Percentiles rank a stretch among this genome's conserved stretches.
phyloP scores from a whole-genome alignment of 164 flowering plant genomes.

The Santalum album region DNA sequence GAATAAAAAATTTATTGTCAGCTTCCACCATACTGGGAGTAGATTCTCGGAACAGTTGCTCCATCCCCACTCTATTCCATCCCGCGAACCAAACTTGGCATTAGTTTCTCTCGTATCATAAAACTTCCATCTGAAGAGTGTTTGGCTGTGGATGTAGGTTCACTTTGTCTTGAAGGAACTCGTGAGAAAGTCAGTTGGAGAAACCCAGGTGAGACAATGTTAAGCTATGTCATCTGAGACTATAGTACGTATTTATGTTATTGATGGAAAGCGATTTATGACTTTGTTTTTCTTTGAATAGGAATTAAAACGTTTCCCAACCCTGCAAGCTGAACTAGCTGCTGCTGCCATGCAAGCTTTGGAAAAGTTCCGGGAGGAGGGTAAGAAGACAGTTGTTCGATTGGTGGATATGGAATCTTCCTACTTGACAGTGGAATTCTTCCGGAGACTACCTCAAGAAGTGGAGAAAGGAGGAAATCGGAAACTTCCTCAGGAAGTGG shows the following conservation, averaged over 20 bases:
- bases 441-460: slow-evolving; percentile 69
- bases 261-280: background rate
- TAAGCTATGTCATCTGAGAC: background rate
- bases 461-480: slow-evolving; percentile 40
- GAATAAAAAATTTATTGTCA: too few relatives aligned
- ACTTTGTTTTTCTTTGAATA: slow-evolving; percentile 10
- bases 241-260: background rate
- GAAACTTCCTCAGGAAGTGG: slow-evolving; percentile 64
- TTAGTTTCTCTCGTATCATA: too few relatives aligned
- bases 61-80: too few relatives aligned
- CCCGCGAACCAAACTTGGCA: too few relatives aligned
- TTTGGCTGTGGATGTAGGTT: slow-evolving; percentile 29
- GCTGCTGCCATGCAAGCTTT: slow-evolving; percentile 44
- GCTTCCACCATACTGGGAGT: too few relatives aligned
- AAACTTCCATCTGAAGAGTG: too few relatives aligned
- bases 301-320: slow-evolving; percentile 57
- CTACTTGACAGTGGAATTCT: slow-evolving; percentile 61
- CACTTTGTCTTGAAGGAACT: slow-evolving; percentile 66
- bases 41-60: too few relatives aligned
- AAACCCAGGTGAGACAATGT: slow-evolving; percentile 37
- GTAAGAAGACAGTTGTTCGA: slow-evolving; percentile 45
- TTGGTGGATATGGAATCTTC: slow-evolving; percentile 67
- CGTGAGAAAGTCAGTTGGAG: slow-evolving; percentile 52
- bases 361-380: slow-evolving; percentile 53
- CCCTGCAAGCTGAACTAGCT: slow-evolving; percentile 44